Evolutionary conservation across 1,284 basidiomycete species (phyloP), one percentile per base, ranked within the genome.

Genomic region (Xerocomus amazonicus): DNA sequence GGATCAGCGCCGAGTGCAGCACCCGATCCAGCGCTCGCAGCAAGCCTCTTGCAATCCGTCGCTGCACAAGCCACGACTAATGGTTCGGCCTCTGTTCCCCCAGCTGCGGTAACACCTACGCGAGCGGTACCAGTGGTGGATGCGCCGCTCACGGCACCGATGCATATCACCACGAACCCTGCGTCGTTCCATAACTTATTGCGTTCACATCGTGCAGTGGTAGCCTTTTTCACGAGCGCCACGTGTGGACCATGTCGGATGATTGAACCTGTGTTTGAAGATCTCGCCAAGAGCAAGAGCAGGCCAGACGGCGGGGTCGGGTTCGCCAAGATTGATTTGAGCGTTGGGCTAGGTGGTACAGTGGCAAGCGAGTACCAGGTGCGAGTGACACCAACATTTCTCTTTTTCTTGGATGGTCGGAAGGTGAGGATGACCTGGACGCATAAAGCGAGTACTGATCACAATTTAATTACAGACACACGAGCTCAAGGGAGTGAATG

Each of bases 291-390:
- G 47, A 66, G 65, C 43, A 78, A 74, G 59, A 72, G 67, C 28
- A 62, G 61, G 43, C 59, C 56, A 23, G 19, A 23, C 36, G 61
- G 65, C 14, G 78, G 74, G 9, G 76, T 83, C 14, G 87, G 80
- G 2, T 94, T 93, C 60, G 80, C 85, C 7, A 90, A 90, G 70
- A 79, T 94, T 34, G 91, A 94, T 70, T 70, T 92, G 56, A 80
- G 77, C 7, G 78, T 86, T 6, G 87, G 86, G 1, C 68, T 81
- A 65, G 84, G 83, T 0, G 62, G 72, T 8, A 70, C 71, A 42
- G 69, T 92, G 26, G 89, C 87, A 0, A 61, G 70, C 0, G 74
- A 86, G 59, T 88, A 80, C 70, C 73, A 78, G 4, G 80, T 96
- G 1, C 67, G 77, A n/a, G 90, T 78, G 0, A 94, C 90, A 1